Base-by-base conservation (phyloP, 495 filamentous ascomycete species). In the Penicillium egyptiacum region DNA sequence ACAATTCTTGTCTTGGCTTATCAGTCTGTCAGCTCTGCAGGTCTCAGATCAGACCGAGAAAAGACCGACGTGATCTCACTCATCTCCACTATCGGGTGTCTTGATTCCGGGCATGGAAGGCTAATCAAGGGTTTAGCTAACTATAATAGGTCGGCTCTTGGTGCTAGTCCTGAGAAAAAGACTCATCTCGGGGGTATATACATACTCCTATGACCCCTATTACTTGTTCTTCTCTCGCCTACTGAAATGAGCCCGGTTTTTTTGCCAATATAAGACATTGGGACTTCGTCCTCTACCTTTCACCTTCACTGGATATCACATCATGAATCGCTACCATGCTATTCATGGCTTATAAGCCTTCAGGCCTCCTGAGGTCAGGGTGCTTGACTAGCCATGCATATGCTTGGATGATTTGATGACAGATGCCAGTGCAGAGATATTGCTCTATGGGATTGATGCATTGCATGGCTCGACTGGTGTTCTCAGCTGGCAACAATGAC, bases 21-120 rank as follows among this genome's bases (percentile, higher is more conserved):
- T 37, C 25, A 26, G 25, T 30, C 14, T 37, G 14, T n/a, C 33
- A 35, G 11, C 30, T 28, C 26, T 30, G 9, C 31, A 35, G 31
- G 4, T 35, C 31, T 35, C 11, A 35, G 31, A 14, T 8, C 31
- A 45, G 19, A 26, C 43, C 48, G 48, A 50, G 48, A 37, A 37
- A 50, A 23, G 0, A 25, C 48, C 48, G 48, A 23, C 2, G 16
- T 33, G 20, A 25, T 14, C 4, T 26, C 35, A 23, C 9, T 8
- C 9, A 37, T 39, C 48, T 50, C 48, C 48, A 50, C 48, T 22
- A 7, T 31, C 28, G 43, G 43, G 43, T 45, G 30, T 12, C 47
- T 31, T n/a, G 47, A 33, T 4, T 11, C n/a, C 30, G 46, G 30
- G 26, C 26, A 28, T 28, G 31, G 5, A 35, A 12, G 20, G 20